A percentile compares a stretch with the other conserved stretches of the same genome.
These are phyloP conservation scores for Cladophialophora exuberans DNA, from an alignment of 2,329 filamentous ascomycete species.

Conservation along the genomic window DNA sequence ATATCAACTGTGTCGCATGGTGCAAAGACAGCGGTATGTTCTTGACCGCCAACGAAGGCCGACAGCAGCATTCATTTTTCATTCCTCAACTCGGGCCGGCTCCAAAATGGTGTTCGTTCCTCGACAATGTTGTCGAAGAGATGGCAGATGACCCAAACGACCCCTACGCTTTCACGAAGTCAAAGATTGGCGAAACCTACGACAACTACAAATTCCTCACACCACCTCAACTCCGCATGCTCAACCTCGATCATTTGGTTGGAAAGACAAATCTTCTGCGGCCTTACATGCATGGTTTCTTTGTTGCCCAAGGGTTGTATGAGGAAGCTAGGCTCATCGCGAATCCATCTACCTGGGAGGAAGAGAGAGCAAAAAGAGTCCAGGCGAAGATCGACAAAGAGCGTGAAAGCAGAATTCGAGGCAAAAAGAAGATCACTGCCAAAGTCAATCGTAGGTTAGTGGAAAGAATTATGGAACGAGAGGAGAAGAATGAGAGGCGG, in stretches of 20 bases:
- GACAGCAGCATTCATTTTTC: conserved; percentile 93
- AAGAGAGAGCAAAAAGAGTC: conserved; percentile 86
- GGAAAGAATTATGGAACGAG: conserved; percentile 63
- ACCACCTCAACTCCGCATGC: conserved; percentile 76
- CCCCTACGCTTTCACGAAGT: conserved; percentile 55
- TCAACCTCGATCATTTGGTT: conserved; percentile 86
- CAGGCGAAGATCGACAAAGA: conserved; percentile 97
- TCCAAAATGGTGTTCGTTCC: conserved; percentile 92
- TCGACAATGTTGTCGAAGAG: conserved; percentile 97
- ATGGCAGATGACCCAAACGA: conserved; percentile 83
- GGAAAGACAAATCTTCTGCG: conserved; percentile 86
- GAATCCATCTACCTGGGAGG: conserved; percentile 91
- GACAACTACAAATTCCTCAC: conserved; percentile 99
- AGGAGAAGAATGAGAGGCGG: conserved; percentile 58
- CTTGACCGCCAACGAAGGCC: conserved; percentile 93
- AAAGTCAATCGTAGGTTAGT: conserved; percentile 81
- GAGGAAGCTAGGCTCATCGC: conserved; percentile 92
- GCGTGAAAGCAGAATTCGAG: conserved; percentile 89
- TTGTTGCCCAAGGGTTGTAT: conserved; percentile 92
- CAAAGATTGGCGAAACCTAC: conserved; percentile 75
- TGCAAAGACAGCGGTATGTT: conserved; percentile 93
- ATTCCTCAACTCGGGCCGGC: conserved; percentile 91
- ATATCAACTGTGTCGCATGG: conserved; percentile 93
- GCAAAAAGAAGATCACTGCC: conserved; percentile 83
- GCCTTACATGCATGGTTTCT: conserved; percentile 99